Percentiles rank a stretch among this genome's conserved stretches.
Evolutionary conservation across 2,329 filamentous ascomycete genomes (phyloP).

Genomic region (Neofusicoccum sp.): DNA sequence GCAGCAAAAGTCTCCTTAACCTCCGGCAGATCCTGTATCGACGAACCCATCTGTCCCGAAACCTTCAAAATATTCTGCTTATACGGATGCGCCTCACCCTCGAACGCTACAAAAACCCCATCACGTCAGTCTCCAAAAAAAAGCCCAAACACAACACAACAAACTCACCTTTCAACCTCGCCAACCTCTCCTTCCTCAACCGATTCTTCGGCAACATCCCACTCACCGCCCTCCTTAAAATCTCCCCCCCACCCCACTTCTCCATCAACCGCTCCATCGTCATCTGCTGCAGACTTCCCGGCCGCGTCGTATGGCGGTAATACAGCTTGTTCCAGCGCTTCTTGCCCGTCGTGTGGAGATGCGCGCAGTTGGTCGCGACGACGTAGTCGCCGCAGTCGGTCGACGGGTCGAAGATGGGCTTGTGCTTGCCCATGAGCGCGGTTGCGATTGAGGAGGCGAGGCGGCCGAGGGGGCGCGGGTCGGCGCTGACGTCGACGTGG

Average conservation of each 20-base stretch:
- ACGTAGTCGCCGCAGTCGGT: conserved; percentile 99
- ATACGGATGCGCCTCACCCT: conserved; percentile 90
- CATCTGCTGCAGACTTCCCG: conserved; percentile 82
- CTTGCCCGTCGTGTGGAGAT: conserved; percentile 84
- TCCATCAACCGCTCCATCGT: conserved; percentile 94
- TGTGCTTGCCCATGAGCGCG: conserved; percentile 97
- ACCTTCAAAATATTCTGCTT: conserved; percentile 82
- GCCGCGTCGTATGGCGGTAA: conserved; percentile 90
- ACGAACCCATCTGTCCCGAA: conserved; percentile 52
- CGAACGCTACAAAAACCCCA: conserved; percentile 64
- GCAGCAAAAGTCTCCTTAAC: conserved; percentile 41
- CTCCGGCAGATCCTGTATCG: conserved; percentile 34
- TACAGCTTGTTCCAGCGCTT: conserved; percentile 95
- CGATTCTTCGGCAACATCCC: conserved; percentile 99
- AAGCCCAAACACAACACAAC: neutral
- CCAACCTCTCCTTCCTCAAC: conserved; percentile 82
- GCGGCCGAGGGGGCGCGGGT: conserved; percentile 79
- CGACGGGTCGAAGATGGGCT: conserved; percentile 95
- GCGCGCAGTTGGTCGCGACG: conserved; percentile 85
- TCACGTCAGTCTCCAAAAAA: neutral
- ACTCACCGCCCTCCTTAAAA: conserved; percentile 86
- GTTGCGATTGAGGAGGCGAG: conserved; percentile 85
- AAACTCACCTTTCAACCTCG: conserved; percentile 72
- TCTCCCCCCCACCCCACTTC: conserved; percentile 91
- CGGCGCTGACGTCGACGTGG: conserved; percentile 72